phyloP scores from a whole-genome alignment of 441 rosid genomes.

The Hura crepitans region DNA sequence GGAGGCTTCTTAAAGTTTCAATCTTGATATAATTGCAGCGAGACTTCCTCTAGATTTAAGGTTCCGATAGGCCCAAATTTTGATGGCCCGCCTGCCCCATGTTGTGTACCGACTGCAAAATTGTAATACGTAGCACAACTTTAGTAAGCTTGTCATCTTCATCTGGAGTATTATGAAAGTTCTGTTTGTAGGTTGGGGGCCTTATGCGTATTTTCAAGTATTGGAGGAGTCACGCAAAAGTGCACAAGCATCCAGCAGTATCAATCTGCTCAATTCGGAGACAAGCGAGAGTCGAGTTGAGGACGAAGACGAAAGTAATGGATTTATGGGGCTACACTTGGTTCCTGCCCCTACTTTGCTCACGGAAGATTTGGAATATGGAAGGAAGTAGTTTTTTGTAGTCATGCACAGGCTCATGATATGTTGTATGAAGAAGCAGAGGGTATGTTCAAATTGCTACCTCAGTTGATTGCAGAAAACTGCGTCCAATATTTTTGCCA shows the following conservation, averaged over 20 bases:
- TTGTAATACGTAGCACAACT: no score
- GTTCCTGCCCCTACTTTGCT: conserved; percentile 28
- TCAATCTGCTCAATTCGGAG: conserved; percentile 24
- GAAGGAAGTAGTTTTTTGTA: conserved; percentile 26
- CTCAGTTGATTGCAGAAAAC: neutral
- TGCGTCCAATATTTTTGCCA: neutral
- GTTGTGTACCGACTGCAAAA: no score
- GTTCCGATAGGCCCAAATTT: no score
- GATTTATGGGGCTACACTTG: conserved; percentile 44
- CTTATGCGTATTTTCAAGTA: conserved; percentile 70
- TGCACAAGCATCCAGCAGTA: conserved; percentile 22
- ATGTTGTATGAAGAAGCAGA: neutral
- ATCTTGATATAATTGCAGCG: no score
- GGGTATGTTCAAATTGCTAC: neutral
- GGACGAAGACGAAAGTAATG: conserved; percentile 34
- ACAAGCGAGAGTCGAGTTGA: conserved; percentile 23
- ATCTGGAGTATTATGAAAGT: neutral
- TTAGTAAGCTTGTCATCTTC: no score
- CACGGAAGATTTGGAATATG: conserved; percentile 37
- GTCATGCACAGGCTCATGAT: neutral
- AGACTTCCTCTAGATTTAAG: no score
- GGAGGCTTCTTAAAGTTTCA: no score
- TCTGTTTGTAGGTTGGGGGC: conserved; percentile 61
- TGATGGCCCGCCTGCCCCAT: no score
- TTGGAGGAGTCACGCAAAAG: conserved; percentile 38